Conservation (phyloP, 108 stramenopile genomes). For the Cyclotella baltica region DNA sequence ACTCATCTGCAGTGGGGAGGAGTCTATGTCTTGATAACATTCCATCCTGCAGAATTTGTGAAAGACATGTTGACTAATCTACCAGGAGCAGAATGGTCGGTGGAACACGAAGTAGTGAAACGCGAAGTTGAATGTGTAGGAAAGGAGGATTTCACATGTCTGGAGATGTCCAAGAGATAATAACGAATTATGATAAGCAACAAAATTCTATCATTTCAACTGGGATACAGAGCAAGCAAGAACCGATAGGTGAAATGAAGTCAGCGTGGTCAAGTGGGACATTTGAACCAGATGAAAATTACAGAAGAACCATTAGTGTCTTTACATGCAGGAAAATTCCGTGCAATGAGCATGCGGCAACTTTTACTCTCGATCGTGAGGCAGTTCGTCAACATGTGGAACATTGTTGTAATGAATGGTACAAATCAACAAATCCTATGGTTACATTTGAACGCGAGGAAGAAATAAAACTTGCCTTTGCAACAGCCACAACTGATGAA, state of each 20-base stretch:
- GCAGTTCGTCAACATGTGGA: slow-evolving; percentile 66
- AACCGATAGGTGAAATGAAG: background rate
- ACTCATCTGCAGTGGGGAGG: slow-evolving; percentile 47
- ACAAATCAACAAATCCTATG: slow-evolving; percentile 68
- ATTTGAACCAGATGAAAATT: slow-evolving; percentile 58
- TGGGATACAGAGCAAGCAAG: background rate
- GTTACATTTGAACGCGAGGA: slow-evolving; percentile 63
- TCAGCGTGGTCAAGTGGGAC: slow-evolving; percentile 57
- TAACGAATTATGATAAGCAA: background rate
- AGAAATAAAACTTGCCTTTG: slow-evolving; percentile 53
- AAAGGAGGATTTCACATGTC: background rate
- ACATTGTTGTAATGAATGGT: slow-evolving; percentile 71
- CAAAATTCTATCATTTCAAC: slow-evolving; percentile 1
- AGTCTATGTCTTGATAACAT: slow-evolving; percentile 75
- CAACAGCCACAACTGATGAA: background rate
- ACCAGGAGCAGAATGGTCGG: slow-evolving; percentile 77
- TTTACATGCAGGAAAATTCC: slow-evolving; percentile 50
- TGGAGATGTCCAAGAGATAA: background rate
- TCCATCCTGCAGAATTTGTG: slow-evolving; percentile 73
- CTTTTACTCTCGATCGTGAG: slow-evolving; percentile 46
- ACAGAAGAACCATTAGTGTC: slow-evolving; percentile 61
- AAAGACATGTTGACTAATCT: slow-evolving; percentile 59
- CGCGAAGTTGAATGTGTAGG: slow-evolving; percentile 68
- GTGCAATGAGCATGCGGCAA: background rate
- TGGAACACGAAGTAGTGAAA: slow-evolving; percentile 59